Percentiles rank a stretch among this genome's conserved stretches.
These are phyloP conservation scores for Xylariaceae sp. DNA, from an alignment of 2,329 filamentous ascomycete species.

Conservation along the genomic window DNA sequence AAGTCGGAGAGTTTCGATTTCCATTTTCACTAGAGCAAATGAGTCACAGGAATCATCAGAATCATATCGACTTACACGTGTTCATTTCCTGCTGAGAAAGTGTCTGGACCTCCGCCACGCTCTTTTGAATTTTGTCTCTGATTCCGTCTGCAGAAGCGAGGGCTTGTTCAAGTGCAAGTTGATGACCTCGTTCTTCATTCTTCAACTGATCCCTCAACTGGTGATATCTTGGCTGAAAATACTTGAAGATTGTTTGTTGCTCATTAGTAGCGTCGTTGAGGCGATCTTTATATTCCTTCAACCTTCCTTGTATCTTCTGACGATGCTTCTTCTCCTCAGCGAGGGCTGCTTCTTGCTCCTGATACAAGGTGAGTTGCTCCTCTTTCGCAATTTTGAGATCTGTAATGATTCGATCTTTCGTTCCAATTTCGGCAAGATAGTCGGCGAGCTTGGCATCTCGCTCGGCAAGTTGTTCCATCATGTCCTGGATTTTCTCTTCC, in stretches of 20 bases:
- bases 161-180: constrained; percentile 30
- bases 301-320: constrained; percentile 33
- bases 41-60: constrained; percentile 1
- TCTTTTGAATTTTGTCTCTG: constrained; percentile 19
- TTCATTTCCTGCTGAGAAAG: constrained; percentile 16
- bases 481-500: constrained; percentile 16
- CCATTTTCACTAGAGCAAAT: constrained; percentile 20
- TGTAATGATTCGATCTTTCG: constrained; percentile 19
- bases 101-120: constrained; percentile 15
- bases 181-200: constrained; percentile 31
- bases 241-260: constrained; percentile 41
- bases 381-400: constrained; percentile 28
- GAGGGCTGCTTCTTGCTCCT: constrained; percentile 25
- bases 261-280: constrained; percentile 44
- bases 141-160: constrained; percentile 12
- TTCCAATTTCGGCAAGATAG: constrained; percentile 9
- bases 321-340: constrained; percentile 20
- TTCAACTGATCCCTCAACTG: constrained; percentile 34
- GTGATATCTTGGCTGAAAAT: constrained; percentile 33
- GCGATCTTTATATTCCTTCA: constrained; percentile 33
- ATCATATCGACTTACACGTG: constrained; percentile 17
- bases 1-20: constrained; percentile 17
- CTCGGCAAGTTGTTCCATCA: constrained; percentile 19
- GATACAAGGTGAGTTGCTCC: constrained; percentile 26
- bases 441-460: constrained; percentile 13